phyloP scores from a whole-genome alignment of 1,284 basidiomycete species.

The Polyporus tsugae region DNA sequence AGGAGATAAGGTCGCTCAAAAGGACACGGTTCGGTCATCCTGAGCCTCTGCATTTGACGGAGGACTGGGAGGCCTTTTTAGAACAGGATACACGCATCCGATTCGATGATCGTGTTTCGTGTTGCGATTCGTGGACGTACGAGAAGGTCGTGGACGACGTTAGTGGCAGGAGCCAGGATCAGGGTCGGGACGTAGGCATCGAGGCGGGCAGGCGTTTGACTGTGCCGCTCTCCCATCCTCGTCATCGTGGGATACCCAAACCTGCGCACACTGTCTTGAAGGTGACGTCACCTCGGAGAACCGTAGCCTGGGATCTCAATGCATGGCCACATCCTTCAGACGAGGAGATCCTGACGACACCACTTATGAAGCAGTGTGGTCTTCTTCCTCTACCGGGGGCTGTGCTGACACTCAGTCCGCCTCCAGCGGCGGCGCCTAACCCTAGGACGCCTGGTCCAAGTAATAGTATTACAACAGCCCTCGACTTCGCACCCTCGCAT shows the following conservation, averaged over 20 bases:
- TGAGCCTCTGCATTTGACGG: neutral
- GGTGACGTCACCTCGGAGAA: conserved; percentile 22
- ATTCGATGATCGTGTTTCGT: neutral
- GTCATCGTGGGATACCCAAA: conserved; percentile 7
- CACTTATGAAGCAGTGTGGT: neutral
- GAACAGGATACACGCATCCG: neutral
- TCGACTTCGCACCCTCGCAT: neutral
- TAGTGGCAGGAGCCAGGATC: neutral
- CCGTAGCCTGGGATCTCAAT: conserved; percentile 24
- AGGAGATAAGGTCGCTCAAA: neutral
- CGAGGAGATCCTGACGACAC: conserved; percentile 5
- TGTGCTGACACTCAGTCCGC: neutral
- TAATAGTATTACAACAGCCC: neutral
- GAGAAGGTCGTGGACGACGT: neutral
- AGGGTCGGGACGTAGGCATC: neutral
- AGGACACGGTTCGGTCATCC: neutral
- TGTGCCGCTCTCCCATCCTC: neutral
- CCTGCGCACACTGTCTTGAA: conserved; percentile 26
- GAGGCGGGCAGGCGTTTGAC: neutral
- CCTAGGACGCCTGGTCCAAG: neutral
- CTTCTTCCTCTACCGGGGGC: neutral
- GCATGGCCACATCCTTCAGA: conserved; percentile 18
- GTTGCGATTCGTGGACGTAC: neutral
- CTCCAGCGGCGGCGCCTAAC: neutral
- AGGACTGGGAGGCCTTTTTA: neutral